Evolutionary conservation across 1,284 basidiomycete genomes (phyloP).

Genomic region (Sporisorium reilianum): DNA sequence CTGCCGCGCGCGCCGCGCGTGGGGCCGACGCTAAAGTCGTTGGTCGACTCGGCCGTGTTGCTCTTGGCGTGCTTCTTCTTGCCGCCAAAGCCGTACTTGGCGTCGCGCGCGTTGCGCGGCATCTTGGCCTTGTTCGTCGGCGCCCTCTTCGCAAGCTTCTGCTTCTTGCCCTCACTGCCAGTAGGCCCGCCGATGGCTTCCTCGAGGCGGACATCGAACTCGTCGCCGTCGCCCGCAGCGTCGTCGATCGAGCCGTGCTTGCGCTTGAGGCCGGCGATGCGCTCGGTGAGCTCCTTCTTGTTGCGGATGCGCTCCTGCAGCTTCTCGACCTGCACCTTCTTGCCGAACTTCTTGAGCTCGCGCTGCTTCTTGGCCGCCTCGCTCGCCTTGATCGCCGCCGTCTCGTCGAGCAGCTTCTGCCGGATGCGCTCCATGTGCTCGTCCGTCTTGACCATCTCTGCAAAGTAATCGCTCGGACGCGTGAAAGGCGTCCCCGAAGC

Average conservation of each 20-base stretch:
- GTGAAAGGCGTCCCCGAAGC: slow-evolving; percentile 83
- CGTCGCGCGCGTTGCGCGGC: slow-evolving; percentile 58
- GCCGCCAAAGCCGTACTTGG: slow-evolving; percentile 66
- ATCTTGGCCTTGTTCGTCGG: slow-evolving; percentile 54
- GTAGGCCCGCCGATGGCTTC: slow-evolving; percentile 67
- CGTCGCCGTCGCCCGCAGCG: slow-evolving; percentile 70
- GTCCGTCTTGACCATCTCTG: slow-evolving; percentile 98
- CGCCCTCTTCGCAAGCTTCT: slow-evolving; percentile 4
- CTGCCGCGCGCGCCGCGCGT: slow-evolving; percentile 32
- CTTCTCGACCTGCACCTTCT: slow-evolving; percentile 92
- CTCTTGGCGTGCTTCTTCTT: slow-evolving; percentile 64
- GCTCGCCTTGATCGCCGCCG: slow-evolving; percentile 86
- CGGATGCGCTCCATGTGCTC: slow-evolving; percentile 98
- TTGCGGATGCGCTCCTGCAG: slow-evolving; percentile 79
- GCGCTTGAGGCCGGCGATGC: slow-evolving; percentile 74
- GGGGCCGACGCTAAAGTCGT: slow-evolving; percentile 56
- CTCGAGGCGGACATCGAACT: slow-evolving; percentile 81
- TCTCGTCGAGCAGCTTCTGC: slow-evolving; percentile 88
- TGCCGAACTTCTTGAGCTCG: slow-evolving; percentile 97
- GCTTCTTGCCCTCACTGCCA: slow-evolving; percentile 12
- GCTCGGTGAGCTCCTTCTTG: slow-evolving; percentile 82
- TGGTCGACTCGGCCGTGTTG: slow-evolving; percentile 65
- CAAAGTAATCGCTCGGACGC: slow-evolving; percentile 95
- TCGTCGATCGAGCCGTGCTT: slow-evolving; percentile 70
- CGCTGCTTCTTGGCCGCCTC: slow-evolving; percentile 92